A percentile compares a stretch with the other conserved stretches of the same genome.
phyloP scores from a whole-genome alignment of 2,329 filamentous ascomycete genomes.

The Epicoccum sorghinum region DNA sequence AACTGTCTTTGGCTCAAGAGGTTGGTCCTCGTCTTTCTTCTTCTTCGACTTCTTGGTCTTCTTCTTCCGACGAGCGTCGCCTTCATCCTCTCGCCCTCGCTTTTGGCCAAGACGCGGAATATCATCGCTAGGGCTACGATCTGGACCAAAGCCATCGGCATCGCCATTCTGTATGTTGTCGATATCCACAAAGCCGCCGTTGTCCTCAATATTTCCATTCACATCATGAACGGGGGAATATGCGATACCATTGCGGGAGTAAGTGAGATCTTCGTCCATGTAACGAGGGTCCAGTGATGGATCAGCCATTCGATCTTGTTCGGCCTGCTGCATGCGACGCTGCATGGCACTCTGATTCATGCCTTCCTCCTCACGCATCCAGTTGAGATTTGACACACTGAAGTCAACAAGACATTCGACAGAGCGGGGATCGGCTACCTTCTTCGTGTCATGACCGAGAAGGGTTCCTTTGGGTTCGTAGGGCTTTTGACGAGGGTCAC shows the following conservation, averaged over 20 bases:
- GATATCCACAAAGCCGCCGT: constrained; percentile 23
- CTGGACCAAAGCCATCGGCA: not conserved
- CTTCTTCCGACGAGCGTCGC: constrained; percentile 24
- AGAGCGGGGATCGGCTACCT: constrained; percentile 88
- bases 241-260: constrained; percentile 49
- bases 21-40: constrained; percentile 45
- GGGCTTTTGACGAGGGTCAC: constrained; percentile 70
- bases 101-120: constrained; percentile 43
- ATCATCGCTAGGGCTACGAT: constrained; percentile 12
- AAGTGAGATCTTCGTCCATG: constrained; percentile 48
- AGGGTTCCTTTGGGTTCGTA: constrained; percentile 88
- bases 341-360: constrained; percentile 53
- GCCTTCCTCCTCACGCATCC: constrained; percentile 67
- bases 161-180: constrained; percentile 1
- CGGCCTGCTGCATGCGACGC: constrained; percentile 60
- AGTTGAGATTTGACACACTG: constrained; percentile 82
- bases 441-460: constrained; percentile 88
- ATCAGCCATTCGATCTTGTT: constrained; percentile 56
- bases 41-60: constrained; percentile 33
- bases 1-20: constrained; percentile 48
- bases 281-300: constrained; percentile 54
- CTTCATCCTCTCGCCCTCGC: constrained; percentile 35
- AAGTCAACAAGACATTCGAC: constrained; percentile 92
- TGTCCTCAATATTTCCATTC: constrained; percentile 33
- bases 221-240: constrained; percentile 47